Conservation (phyloP, 805 yeast species). For the Alloascoidea hylecoeti region DNA sequence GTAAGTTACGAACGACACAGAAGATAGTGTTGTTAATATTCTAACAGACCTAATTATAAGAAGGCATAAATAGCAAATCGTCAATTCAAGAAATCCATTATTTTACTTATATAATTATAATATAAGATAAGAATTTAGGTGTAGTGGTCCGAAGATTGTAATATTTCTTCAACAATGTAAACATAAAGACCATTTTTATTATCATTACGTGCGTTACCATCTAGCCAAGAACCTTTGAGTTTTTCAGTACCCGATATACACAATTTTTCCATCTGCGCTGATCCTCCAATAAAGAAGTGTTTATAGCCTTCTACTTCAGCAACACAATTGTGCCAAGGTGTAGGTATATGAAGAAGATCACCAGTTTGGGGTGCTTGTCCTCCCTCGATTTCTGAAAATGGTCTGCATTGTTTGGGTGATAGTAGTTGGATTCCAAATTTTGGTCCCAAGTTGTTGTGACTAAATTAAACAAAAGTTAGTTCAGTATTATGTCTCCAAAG, state of each 20-base stretch:
- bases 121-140: too few species aligned
- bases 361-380: conserved; percentile 28
- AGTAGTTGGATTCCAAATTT: conserved; percentile 42
- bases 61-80: conserved; percentile 86
- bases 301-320: conserved; percentile 24
- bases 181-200: too few species aligned
- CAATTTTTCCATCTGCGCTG: too few species aligned
- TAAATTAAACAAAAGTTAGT: background rate
- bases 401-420: conserved; percentile 26
- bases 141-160: too few species aligned
- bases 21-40: conserved; percentile 80
- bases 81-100: conserved; percentile 73
- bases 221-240: too few species aligned
- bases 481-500: background rate
- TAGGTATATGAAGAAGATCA: conserved; percentile 46
- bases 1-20: conserved; percentile 90
- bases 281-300: background rate
- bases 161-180: too few species aligned
- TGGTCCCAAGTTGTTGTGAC: conserved; percentile 37
- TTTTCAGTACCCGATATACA: too few species aligned
- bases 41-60: conserved; percentile 78
- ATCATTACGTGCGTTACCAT: too few species aligned
- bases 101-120: too few species aligned
- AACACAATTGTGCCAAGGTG: conserved; percentile 53
- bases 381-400: conserved; percentile 26